Conservation (phyloP, 805 yeast species). For the Candida germanica region DNA sequence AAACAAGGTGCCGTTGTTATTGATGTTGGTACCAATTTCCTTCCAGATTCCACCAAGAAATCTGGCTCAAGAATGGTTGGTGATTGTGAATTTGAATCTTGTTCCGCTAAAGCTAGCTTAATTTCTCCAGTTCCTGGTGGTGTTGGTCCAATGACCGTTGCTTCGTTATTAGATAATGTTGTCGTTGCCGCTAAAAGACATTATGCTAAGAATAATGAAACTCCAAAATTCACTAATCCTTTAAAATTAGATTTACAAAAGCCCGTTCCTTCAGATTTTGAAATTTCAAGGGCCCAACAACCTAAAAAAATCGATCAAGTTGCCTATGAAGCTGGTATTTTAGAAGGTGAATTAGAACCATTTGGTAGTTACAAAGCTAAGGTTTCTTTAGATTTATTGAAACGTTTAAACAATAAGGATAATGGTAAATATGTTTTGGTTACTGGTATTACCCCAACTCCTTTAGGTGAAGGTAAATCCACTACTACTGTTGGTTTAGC, state of each 20-base stretch:
- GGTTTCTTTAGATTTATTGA: constrained; percentile 60
- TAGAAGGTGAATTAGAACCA: constrained; percentile 66
- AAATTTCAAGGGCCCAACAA: constrained; percentile 69
- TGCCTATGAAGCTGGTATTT: constrained; percentile 66
- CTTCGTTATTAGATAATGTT: constrained; percentile 73
- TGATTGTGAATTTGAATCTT: constrained; percentile 65
- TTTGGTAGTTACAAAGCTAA: constrained; percentile 78
- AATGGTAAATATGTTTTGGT: constrained; percentile 74
- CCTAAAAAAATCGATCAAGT: constrained; percentile 69
- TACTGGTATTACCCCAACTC: constrained; percentile 85
- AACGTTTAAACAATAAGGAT: constrained; percentile 55
- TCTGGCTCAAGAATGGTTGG: constrained; percentile 74
- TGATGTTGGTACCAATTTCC: constrained; percentile 81
- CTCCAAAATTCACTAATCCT: constrained; percentile 50
- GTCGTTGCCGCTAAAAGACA: constrained; percentile 61
- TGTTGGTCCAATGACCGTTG: constrained; percentile 91
- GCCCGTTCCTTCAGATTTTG: constrained; percentile 82
- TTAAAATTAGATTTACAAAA: constrained; percentile 51
- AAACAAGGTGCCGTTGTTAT: constrained; percentile 66
- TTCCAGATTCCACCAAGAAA: constrained; percentile 62
- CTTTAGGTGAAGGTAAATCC: constrained; percentile 82
- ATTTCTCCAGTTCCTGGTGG: constrained; percentile 93
- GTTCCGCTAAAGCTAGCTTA: constrained; percentile 52
- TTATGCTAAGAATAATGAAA: constrained; percentile 36
- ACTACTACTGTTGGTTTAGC: constrained; percentile 82